A percentile compares a stretch with the other conserved stretches of the same genome.
These are phyloP conservation scores for Cercospora citrullina DNA, from an alignment of 2,329 filamentous ascomycete species.

Conservation along the genomic window DNA sequence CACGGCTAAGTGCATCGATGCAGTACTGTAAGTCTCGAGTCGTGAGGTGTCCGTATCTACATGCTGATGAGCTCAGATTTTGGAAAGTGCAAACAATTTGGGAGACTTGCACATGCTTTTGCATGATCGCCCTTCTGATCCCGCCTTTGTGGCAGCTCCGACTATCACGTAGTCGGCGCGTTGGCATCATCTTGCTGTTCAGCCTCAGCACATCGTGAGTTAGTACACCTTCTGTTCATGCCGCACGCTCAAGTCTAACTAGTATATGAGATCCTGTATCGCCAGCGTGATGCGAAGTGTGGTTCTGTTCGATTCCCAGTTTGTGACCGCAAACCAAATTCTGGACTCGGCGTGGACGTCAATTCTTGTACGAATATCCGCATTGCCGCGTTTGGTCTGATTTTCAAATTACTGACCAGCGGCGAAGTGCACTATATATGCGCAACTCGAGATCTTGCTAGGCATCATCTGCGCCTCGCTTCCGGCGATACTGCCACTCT, in stretches of 20 bases:
- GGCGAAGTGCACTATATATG: not conserved
- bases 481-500: not conserved
- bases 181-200: not conserved
- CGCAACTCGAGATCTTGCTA: not conserved
- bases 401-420: not conserved
- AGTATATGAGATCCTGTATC: not conserved
- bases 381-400: not conserved
- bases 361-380: not conserved
- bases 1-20: not conserved
- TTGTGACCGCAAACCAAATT: not conserved
- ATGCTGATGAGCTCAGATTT: not conserved
- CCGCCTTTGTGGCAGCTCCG: not conserved
- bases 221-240: not conserved
- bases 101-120: not conserved
- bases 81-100: not conserved
- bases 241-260: not conserved
- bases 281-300: not conserved
- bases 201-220: not conserved
- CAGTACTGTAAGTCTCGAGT: not conserved
- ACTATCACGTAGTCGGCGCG: not conserved
- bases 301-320: not conserved
- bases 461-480: not conserved
- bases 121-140: not conserved
- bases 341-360: not conserved
- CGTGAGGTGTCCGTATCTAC: not conserved